A percentile compares a stretch with the other conserved stretches of the same genome.
phyloP scores from a whole-genome alignment of 2,329 filamentous ascomycete genomes.

The Neofusicoccum ribis region DNA sequence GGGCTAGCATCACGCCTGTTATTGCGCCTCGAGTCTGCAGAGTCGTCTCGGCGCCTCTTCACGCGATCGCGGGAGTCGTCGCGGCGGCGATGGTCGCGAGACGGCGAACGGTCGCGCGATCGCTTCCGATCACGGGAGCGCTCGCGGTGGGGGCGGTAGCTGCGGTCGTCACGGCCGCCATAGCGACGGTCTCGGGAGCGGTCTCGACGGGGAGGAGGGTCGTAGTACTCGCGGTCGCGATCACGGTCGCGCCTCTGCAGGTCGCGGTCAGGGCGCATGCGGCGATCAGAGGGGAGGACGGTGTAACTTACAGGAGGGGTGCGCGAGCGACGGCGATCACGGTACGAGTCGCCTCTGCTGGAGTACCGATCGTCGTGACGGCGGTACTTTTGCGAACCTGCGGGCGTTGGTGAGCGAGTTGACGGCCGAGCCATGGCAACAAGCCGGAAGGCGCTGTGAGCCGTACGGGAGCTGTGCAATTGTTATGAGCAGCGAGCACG shows the following conservation, averaged over 20 bases:
- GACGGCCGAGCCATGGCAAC: conserved; percentile 24
- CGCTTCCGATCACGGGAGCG: conserved; percentile 65
- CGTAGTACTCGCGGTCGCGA: conserved; percentile 23
- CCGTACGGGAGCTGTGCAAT: conserved; percentile 15
- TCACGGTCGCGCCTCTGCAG: conserved; percentile 14
- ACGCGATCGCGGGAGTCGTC: conserved; percentile 71
- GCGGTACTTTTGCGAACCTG: conserved; percentile 73
- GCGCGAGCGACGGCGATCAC: conserved; percentile 58
- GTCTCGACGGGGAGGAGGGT: conserved; percentile 66
- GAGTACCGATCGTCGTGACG: conserved; percentile 33
- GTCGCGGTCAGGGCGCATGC: neutral
- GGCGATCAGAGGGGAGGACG: conserved; percentile 14
- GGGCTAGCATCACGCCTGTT: conserved; percentile 27
- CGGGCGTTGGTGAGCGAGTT: conserved; percentile 83
- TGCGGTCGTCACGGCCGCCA: conserved; percentile 65
- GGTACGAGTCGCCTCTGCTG: conserved; percentile 37
- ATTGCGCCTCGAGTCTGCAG: conserved; percentile 36
- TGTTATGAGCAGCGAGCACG: conserved; percentile 8
- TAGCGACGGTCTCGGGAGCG: conserved; percentile 55
- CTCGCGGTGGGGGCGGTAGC: conserved; percentile 63
- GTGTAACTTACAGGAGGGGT: conserved; percentile 56
- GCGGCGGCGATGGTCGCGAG: conserved; percentile 59
- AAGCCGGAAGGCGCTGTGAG: conserved; percentile 20
- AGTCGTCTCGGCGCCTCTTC: conserved; percentile 66
- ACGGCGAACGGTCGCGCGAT: conserved; percentile 58